Conservation (phyloP, 495 filamentous ascomycete genomes). For the Barbatosphaeria neglecta region DNA sequence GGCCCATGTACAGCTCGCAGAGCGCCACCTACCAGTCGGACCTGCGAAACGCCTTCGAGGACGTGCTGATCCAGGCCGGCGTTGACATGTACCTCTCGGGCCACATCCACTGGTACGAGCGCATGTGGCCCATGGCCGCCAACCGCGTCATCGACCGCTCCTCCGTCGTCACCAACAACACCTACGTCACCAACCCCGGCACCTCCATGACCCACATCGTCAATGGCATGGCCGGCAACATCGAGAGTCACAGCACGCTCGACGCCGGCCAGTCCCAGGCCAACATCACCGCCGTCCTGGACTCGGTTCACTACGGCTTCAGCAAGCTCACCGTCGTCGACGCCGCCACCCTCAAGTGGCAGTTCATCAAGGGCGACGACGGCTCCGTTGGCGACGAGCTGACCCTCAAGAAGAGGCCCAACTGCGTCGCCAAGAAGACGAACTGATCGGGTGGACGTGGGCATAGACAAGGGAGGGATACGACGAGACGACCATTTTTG, state of each 20-base stretch:
- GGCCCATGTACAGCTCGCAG: constrained; percentile 35
- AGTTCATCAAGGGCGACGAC: constrained; percentile 33
- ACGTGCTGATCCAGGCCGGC: constrained; percentile 31
- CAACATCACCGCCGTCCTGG: constrained; percentile 36
- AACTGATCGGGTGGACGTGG: too few species aligned
- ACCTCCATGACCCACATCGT: constrained; percentile 22
- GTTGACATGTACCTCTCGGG: constrained; percentile 42
- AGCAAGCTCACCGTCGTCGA: constrained; percentile 36
- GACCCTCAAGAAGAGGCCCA: constrained; percentile 20
- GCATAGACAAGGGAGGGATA: not conserved
- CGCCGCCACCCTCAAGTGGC: constrained; percentile 29
- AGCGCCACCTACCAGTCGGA: constrained; percentile 19
- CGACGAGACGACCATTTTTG: not conserved
- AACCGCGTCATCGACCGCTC: constrained; percentile 18
- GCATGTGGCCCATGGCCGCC: constrained; percentile 23
- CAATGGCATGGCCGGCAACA: constrained; percentile 21
- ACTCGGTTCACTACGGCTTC: constrained; percentile 36
- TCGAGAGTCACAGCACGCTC: constrained; percentile 22
- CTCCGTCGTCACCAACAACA: constrained; percentile 23
- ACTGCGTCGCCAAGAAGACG: not conserved
- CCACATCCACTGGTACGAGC: constrained; percentile 26
- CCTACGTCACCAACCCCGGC: constrained; percentile 23
- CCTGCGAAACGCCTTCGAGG: constrained; percentile 29
- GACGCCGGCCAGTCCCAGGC: constrained; percentile 12
- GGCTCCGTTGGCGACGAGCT: constrained; percentile 31